phyloP scores from a whole-genome alignment of 768 basidiomycete genomes.

The Paxillus rubicundulus region DNA sequence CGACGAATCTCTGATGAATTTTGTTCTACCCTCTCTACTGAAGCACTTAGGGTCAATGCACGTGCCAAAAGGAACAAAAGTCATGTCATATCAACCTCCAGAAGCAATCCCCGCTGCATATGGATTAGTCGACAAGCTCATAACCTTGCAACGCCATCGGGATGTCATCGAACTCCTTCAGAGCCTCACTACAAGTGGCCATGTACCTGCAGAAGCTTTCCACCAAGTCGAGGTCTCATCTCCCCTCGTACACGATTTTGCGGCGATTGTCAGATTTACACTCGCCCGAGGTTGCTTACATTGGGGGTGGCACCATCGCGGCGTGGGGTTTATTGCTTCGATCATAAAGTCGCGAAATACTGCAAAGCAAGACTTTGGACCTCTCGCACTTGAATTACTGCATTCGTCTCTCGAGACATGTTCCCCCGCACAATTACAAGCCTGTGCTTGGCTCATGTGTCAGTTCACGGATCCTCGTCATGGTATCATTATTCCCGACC shows the following conservation, averaged over 20 bases:
- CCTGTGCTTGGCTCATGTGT: slow-evolving; percentile 43
- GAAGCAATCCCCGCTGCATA: slow-evolving; percentile 40
- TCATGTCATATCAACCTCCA: slow-evolving; percentile 41
- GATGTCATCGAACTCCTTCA: slow-evolving; percentile 49
- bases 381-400: slow-evolving; percentile 44
- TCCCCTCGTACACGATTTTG: slow-evolving; percentile 37
- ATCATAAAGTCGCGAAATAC: slow-evolving; percentile 25
- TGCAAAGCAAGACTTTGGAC: slow-evolving; percentile 23
- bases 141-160: slow-evolving; percentile 32
- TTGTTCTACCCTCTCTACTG: slow-evolving; percentile 33
- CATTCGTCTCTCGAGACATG: slow-evolving; percentile 41
- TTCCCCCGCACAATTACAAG: slow-evolving; percentile 34
- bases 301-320: slow-evolving; percentile 52
- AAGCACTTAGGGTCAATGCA: slow-evolving; percentile 22
- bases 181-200: slow-evolving; percentile 41
- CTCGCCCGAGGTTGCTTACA: slow-evolving; percentile 51
- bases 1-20: slow-evolving; percentile 23
- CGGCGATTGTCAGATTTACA: slow-evolving; percentile 47
- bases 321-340: slow-evolving; percentile 37
- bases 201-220: slow-evolving; percentile 49
- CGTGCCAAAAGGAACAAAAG: slow-evolving; percentile 26
- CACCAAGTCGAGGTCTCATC: slow-evolving; percentile 34
- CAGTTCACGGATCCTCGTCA: slow-evolving; percentile 30
- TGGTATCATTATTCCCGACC: slow-evolving; percentile 40
- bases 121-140: slow-evolving; percentile 41